phyloP scores from a whole-genome alignment of 306 rosid species.

The Prunus davidiana region DNA sequence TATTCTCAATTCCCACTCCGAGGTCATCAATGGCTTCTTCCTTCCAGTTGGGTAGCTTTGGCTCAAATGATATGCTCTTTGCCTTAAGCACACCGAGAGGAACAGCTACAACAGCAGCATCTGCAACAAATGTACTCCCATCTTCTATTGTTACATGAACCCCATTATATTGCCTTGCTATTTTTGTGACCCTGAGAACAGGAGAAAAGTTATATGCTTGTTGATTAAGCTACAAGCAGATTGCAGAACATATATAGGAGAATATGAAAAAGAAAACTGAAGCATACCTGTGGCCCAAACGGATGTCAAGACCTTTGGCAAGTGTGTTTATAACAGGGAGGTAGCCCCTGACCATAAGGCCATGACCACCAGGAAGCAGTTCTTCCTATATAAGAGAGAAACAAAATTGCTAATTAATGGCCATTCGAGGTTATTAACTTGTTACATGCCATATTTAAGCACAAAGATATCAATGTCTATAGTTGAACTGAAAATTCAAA shows the following conservation, averaged over 20 bases:
- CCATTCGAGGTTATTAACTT: background rate
- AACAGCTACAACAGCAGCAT: constrained; percentile 77
- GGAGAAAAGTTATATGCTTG: constrained; percentile 6
- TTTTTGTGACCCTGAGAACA: constrained; percentile 75
- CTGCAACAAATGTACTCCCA: constrained; percentile 81
- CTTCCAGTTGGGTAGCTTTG: constrained; percentile 97
- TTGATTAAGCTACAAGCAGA: constrained; percentile 20
- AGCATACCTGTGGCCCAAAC: constrained; percentile 72
- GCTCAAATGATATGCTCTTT: constrained; percentile 71
- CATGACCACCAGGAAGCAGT: constrained; percentile 98
- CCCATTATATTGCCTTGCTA: constrained; percentile 66
- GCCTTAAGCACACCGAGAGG: constrained; percentile 96
- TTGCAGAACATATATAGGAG: constrained; percentile 6
- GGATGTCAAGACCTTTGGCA: constrained; percentile 94
- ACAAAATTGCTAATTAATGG: background rate
- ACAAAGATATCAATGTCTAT: background rate
- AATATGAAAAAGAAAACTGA: background rate
- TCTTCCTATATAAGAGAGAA: constrained; percentile 56
- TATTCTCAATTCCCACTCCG: constrained; percentile 93
- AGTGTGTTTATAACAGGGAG: constrained; percentile 89
- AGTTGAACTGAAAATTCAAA: background rate
- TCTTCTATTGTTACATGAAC: constrained; percentile 75
- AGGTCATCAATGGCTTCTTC: constrained; percentile 84
- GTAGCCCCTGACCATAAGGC: constrained; percentile 96
- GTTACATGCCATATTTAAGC: background rate